phyloP scores from a whole-genome alignment of 805 yeast species.

The Schizosaccharomyces pombe region DNA sequence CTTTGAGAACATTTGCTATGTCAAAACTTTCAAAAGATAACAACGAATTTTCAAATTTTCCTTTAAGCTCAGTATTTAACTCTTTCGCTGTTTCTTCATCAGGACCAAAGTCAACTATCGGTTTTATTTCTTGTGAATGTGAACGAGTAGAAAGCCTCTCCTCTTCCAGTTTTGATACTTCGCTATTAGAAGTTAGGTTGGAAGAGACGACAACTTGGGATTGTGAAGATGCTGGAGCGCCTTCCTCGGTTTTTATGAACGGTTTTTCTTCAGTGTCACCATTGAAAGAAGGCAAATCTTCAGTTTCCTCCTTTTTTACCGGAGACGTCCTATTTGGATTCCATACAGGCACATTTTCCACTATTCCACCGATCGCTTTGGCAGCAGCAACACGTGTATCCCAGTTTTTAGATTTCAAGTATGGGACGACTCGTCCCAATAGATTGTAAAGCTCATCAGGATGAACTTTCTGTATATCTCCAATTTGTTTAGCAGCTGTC shows the following conservation, averaged over 20 bases:
- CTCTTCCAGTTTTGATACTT: background rate
- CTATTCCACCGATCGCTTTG: constrained; percentile 80
- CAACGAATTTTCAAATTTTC: constrained; percentile 3
- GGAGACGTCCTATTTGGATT: constrained; percentile 35
- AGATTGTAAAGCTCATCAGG: constrained; percentile 76
- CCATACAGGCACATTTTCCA: constrained; percentile 56
- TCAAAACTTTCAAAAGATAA: constrained; percentile 18
- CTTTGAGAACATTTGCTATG: constrained; percentile 16
- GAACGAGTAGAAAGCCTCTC: background rate
- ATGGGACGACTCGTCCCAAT: constrained; percentile 77
- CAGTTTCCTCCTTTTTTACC: background rate
- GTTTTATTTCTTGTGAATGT: background rate
- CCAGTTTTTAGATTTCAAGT: constrained; percentile 64
- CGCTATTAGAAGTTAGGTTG: too few species aligned
- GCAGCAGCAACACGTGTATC: constrained; percentile 92
- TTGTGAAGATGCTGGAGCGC: too few species aligned
- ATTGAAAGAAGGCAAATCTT: background rate
- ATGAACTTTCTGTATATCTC: constrained; percentile 80
- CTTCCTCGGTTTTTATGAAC: background rate
- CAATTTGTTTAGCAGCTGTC: constrained; percentile 91
- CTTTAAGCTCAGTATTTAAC: background rate
- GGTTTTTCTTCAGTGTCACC: background rate
- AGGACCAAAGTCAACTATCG: background rate
- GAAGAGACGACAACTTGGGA: too few species aligned
- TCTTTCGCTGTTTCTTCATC: background rate